Percentiles rank a stretch among this genome's conserved stretches.
Evolutionary conservation across 257 asterid genomes (phyloP).

Genomic region (Nicotiana obtusifolia): DNA sequence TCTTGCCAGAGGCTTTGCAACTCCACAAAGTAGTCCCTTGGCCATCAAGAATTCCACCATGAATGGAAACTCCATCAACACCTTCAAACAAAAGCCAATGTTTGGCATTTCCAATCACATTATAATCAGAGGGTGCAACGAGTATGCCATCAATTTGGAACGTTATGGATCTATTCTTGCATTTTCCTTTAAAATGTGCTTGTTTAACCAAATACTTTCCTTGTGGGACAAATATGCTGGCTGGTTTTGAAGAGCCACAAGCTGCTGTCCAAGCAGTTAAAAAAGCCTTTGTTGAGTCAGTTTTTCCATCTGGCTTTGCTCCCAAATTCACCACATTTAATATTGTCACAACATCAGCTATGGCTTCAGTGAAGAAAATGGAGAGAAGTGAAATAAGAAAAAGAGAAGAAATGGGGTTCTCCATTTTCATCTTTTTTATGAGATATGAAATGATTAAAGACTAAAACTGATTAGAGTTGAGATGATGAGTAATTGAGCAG

Average conservation of each 20-base stretch:
- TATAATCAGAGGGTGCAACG: background rate
- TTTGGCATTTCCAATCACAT: constrained; percentile 5
- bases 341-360: background rate
- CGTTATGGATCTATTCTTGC: background rate
- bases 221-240: background rate
- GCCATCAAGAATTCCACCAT: background rate
- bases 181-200: background rate
- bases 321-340: background rate
- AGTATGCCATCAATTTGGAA: background rate
- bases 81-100: constrained; percentile 1
- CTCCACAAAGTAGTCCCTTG: background rate
- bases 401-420: background rate
- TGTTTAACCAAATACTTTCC: background rate
- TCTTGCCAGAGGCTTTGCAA: background rate
- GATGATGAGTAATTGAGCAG: background rate
- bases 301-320: background rate
- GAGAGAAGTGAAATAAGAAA: background rate
- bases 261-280: background rate
- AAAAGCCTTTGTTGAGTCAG: background rate
- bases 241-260: background rate
- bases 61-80: constrained; percentile 6
- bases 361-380: background rate
- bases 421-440: background rate
- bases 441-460: background rate
- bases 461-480: background rate